These are phyloP conservation scores for Goffeauzyma gilvescens DNA, from an alignment of 768 basidiomycete species.

Conservation along the genomic window DNA sequence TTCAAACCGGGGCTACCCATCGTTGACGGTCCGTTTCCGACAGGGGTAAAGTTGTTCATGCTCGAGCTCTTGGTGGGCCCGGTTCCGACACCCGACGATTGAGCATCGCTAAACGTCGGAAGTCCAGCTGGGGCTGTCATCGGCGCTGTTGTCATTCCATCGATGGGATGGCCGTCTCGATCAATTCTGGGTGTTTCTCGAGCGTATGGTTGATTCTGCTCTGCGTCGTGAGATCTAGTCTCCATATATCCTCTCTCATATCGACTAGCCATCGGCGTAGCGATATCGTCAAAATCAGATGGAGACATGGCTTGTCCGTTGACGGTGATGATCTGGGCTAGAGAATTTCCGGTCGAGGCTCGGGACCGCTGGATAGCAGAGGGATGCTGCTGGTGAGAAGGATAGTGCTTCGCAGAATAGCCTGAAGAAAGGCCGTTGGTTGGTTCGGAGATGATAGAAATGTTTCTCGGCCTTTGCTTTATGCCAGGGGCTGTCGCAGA, in stretches of 20 bases:
- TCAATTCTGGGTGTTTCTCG: too few relatives aligned
- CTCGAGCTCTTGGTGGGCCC: background rate
- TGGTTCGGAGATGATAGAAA: background rate
- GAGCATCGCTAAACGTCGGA: background rate
- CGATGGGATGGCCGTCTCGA: too few relatives aligned
- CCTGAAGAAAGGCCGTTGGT: background rate
- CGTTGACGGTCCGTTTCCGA: background rate
- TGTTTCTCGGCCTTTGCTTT: too few relatives aligned
- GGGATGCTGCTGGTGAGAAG: background rate
- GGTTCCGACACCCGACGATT: background rate
- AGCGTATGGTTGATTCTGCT: background rate
- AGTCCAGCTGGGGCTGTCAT: background rate
- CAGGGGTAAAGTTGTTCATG: background rate
- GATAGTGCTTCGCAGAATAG: background rate
- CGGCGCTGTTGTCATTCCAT: background rate
- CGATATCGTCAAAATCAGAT: background rate
- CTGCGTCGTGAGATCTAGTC: background rate
- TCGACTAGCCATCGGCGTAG: background rate
- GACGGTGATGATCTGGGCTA: background rate
- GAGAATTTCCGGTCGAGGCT: background rate
- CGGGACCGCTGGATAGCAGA: background rate
- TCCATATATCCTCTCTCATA: background rate
- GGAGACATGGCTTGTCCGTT: background rate
- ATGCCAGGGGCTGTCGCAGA: too few relatives aligned
- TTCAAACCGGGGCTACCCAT: background rate